phyloP scores from a whole-genome alignment of 2,329 filamentous ascomycete genomes.

The Pseudopyricularia cyperi region DNA sequence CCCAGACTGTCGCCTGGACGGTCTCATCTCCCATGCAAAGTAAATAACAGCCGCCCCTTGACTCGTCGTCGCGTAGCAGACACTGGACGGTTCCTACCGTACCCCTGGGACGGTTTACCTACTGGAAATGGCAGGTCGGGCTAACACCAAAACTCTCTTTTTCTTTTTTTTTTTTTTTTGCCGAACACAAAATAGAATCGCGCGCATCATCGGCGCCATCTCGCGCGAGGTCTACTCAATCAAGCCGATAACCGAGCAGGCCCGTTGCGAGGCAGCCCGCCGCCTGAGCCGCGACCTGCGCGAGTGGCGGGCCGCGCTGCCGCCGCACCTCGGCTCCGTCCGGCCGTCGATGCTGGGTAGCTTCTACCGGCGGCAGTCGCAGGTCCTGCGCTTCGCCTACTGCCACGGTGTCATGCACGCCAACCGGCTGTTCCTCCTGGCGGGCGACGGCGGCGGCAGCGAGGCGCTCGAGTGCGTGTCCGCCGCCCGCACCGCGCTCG shows the following conservation, averaged over 20 bases:
- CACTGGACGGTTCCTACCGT: background rate
- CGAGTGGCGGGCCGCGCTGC: slow-evolving; percentile 24
- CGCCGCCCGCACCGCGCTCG: slow-evolving; percentile 30
- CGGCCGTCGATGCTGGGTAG: slow-evolving; percentile 10
- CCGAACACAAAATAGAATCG: slow-evolving; percentile 21
- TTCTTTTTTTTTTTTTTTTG: too few relatives aligned
- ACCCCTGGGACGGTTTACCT: background rate
- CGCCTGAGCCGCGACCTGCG: slow-evolving; percentile 23
- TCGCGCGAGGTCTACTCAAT: slow-evolving; percentile 27
- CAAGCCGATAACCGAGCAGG: slow-evolving; percentile 8
- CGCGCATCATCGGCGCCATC: slow-evolving; percentile 23
- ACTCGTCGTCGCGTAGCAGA: background rate
- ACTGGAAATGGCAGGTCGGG: slow-evolving; percentile 17
- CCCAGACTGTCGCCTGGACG: slow-evolving; percentile 27
- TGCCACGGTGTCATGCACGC: slow-evolving; percentile 28
- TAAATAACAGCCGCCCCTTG: background rate
- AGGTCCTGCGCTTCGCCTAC: slow-evolving; percentile 26
- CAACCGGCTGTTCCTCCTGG: slow-evolving; percentile 20
- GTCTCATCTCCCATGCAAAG: slow-evolving; percentile 9
- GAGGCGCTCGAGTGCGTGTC: slow-evolving; percentile 24
- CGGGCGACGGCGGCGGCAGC: slow-evolving; percentile 11
- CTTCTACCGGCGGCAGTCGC: slow-evolving; percentile 21
- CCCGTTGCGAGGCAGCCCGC: slow-evolving; percentile 16
- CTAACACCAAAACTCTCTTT: slow-evolving; percentile 22
- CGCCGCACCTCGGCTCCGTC: slow-evolving; percentile 27